Percentiles rank a stretch among this genome's conserved stretches.
Evolutionary conservation across 495 filamentous ascomycete species (phyloP).

Genomic region (Pyronema omphalodes): DNA sequence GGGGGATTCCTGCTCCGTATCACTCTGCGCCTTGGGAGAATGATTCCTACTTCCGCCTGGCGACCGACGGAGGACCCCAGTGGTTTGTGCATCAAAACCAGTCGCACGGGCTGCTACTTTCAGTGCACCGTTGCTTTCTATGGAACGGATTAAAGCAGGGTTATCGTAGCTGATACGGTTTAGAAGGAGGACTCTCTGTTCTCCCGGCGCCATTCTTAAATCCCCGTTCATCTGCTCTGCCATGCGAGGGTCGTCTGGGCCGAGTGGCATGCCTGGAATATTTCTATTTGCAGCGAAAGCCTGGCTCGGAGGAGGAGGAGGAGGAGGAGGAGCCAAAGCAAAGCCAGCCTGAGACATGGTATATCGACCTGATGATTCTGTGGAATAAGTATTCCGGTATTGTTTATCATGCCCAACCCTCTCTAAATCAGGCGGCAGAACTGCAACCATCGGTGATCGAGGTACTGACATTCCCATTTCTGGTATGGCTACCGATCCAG

Average conservation of each 20-base stretch:
- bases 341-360: slow-evolving; percentile 5
- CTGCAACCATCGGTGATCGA: too few species aligned
- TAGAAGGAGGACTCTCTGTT: slow-evolving; percentile 17
- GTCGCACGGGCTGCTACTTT: not conserved
- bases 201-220: not conserved
- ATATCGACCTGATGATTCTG: slow-evolving; percentile 17
- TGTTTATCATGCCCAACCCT: too few species aligned
- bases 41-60: not conserved
- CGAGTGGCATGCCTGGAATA: not conserved
- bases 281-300: not conserved
- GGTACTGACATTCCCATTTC: too few species aligned
- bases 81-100: not conserved
- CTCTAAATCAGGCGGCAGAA: too few species aligned
- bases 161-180: slow-evolving; percentile 8
- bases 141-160: not conserved
- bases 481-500: too few species aligned
- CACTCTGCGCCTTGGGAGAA: too few species aligned
- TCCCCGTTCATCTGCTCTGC: not conserved
- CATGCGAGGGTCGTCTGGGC: too few species aligned
- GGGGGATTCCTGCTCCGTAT: too few species aligned
- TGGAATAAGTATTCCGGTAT: slow-evolving; percentile 4
- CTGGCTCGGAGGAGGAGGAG: slow-evolving; percentile 1
- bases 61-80: not conserved
- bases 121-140: not conserved
- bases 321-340: slow-evolving; percentile 4